phyloP scores from a whole-genome alignment of 176 grass and related monocot genomes.

The Oropetium thomaeum region DNA sequence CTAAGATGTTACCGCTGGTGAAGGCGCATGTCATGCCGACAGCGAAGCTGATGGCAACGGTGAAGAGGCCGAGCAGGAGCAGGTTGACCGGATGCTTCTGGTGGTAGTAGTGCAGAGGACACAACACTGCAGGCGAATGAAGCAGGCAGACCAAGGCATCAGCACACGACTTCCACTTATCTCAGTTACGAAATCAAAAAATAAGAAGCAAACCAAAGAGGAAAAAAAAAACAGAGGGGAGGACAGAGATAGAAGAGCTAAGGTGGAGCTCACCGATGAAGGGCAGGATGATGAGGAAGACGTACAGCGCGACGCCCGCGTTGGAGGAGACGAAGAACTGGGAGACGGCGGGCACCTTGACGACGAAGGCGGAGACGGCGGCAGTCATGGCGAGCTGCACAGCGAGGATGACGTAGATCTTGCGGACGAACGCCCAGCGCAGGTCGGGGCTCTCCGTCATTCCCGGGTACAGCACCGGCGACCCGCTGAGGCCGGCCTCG shows the following conservation, averaged over 20 bases:
- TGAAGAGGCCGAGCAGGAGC: conserved; percentile 68
- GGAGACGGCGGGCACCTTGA: conserved; percentile 61
- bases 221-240: background rate
- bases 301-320: conserved; percentile 58
- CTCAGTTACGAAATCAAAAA: background rate
- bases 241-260: background rate
- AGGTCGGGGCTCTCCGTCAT: conserved; percentile 79
- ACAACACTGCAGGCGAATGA: conserved; percentile 47
- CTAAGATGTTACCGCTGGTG: conserved; percentile 56
- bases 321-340: conserved; percentile 80
- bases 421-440: conserved; percentile 84
- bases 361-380: conserved; percentile 62
- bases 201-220: background rate
- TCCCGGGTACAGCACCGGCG: conserved; percentile 58
- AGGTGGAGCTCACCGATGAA: conserved; percentile 44
- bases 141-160: background rate
- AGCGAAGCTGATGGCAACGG: conserved; percentile 64
- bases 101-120: conserved; percentile 58
- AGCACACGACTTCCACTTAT: background rate
- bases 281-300: conserved; percentile 67
- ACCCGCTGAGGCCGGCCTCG: conserved; percentile 37
- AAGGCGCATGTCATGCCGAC: conserved; percentile 75
- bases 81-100: conserved; percentile 80
- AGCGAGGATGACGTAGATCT: conserved; percentile 87
- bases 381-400: conserved; percentile 70